Conservation (phyloP, 2,329 filamentous ascomycete genomes). For the Trichophyton verrucosum region DNA sequence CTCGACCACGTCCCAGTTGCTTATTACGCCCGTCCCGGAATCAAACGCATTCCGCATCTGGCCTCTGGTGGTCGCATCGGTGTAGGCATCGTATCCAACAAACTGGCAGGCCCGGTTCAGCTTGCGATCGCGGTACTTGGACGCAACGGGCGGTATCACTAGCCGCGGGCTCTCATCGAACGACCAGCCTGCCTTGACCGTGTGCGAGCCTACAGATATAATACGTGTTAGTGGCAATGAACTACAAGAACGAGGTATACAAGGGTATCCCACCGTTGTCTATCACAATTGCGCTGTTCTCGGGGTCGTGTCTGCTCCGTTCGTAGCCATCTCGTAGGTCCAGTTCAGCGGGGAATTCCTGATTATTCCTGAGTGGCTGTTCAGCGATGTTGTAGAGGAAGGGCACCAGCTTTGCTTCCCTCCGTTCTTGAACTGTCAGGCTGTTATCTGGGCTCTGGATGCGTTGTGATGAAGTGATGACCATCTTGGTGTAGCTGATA, state of each 20-base stretch:
- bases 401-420: slow-evolving; percentile 43
- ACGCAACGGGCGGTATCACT: slow-evolving; percentile 75
- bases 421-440: slow-evolving; percentile 33
- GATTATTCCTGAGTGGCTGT: slow-evolving; percentile 49
- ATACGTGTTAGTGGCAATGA: neutral
- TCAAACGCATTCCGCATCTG: slow-evolving; percentile 90
- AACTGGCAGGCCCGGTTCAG: slow-evolving; percentile 84
- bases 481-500: slow-evolving; percentile 22
- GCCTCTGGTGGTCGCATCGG: slow-evolving; percentile 81
- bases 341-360: slow-evolving; percentile 25
- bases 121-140: slow-evolving; percentile 91
- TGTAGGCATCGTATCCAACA: slow-evolving; percentile 82
- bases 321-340: slow-evolving; percentile 55
- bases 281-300: slow-evolving; percentile 74
- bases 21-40: slow-evolving; percentile 75
- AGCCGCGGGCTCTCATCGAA: slow-evolving; percentile 76
- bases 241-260: neutral
- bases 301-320: slow-evolving; percentile 45
- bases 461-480: slow-evolving; percentile 30
- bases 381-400: slow-evolving; percentile 44
- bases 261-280: slow-evolving; percentile 63
- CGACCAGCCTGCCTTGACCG: slow-evolving; percentile 88
- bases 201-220: slow-evolving; percentile 56
- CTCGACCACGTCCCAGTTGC: slow-evolving; percentile 97
- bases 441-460: slow-evolving; percentile 28